phyloP scores from a whole-genome alignment of 345 rosid species.

The Alliaria petiolata region DNA sequence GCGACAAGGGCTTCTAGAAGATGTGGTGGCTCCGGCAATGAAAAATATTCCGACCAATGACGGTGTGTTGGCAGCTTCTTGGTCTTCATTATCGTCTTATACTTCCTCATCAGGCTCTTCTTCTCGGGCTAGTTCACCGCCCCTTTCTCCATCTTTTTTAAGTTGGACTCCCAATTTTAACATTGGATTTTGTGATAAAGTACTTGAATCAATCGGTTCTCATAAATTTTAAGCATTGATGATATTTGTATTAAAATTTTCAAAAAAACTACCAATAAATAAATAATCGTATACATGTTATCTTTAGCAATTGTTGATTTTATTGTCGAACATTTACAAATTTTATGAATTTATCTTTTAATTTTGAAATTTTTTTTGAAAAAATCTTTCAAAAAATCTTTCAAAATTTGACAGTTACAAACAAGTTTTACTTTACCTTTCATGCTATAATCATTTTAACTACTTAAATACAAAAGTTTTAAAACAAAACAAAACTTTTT shows the following conservation, averaged over 20 bases:
- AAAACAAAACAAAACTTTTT: no score
- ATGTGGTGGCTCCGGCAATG: conserved; percentile 61
- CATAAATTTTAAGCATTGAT: background rate
- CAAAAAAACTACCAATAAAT: no score
- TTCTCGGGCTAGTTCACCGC: conserved; percentile 35
- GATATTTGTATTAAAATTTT: background rate
- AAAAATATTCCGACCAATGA: conserved; percentile 36
- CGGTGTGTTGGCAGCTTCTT: background rate
- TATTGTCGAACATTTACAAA: no score
- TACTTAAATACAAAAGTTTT: no score
- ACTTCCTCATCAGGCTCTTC: conserved; percentile 37
- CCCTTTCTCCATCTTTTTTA: conserved; percentile 45
- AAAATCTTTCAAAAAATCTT: no score
- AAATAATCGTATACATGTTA: no score
- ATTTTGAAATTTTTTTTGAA: no score
- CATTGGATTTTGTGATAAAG: background rate
- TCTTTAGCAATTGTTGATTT: no score
- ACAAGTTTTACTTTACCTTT: no score
- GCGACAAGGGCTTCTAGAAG: conserved; percentile 64
- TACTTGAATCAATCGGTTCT: background rate
- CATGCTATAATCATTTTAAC: no score
- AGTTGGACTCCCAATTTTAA: conserved; percentile 39
- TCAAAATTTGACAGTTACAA: no score
- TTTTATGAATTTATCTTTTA: no score
- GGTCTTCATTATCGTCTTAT: conserved; percentile 31